Percentiles rank a stretch among this genome's conserved stretches.
Evolutionary conservation across 257 asterid species (phyloP).

Genomic region (Apocynum venetum): DNA sequence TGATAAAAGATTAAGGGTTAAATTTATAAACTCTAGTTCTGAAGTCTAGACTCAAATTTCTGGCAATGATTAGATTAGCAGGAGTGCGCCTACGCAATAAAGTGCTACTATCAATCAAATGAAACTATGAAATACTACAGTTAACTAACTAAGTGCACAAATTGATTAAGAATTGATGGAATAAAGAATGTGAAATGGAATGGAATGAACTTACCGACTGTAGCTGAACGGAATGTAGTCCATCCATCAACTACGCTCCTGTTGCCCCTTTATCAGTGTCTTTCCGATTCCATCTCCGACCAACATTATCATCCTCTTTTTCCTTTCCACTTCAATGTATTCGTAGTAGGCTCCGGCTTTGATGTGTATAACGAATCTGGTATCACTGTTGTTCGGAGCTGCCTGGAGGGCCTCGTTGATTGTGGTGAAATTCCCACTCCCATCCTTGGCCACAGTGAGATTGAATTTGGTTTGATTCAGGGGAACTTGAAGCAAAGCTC

Average conservation of each 20-base stretch:
- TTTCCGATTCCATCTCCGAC: constrained; percentile 93
- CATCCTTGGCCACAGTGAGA: constrained; percentile 72
- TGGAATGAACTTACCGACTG: constrained; percentile 56
- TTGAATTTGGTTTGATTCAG: constrained; percentile 30
- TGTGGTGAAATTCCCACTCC: constrained; percentile 77
- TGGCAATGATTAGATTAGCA: too few relatives aligned
- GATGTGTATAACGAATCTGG: constrained; percentile 76
- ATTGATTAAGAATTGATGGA: too few relatives aligned
- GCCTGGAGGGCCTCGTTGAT: constrained; percentile 55
- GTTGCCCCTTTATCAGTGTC: constrained; percentile 77
- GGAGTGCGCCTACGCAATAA: too few relatives aligned
- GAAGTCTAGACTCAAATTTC: too few relatives aligned
- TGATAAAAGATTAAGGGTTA: too few relatives aligned
- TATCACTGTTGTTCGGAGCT: constrained; percentile 69
- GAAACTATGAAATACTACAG: too few relatives aligned
- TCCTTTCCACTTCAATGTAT: constrained; percentile 60
- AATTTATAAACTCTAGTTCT: too few relatives aligned
- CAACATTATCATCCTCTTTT: constrained; percentile 51
- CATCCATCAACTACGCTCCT: constrained; percentile 86
- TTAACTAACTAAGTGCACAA: too few relatives aligned
- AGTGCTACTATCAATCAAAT: too few relatives aligned
- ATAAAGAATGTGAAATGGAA: background rate
- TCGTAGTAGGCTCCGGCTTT: constrained; percentile 89
- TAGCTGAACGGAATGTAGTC: constrained; percentile 92
- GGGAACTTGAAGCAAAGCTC: constrained; percentile 51